Evolutionary conservation across 179 eudicot species (phyloP).

Genomic region (Camellia oleifera): DNA sequence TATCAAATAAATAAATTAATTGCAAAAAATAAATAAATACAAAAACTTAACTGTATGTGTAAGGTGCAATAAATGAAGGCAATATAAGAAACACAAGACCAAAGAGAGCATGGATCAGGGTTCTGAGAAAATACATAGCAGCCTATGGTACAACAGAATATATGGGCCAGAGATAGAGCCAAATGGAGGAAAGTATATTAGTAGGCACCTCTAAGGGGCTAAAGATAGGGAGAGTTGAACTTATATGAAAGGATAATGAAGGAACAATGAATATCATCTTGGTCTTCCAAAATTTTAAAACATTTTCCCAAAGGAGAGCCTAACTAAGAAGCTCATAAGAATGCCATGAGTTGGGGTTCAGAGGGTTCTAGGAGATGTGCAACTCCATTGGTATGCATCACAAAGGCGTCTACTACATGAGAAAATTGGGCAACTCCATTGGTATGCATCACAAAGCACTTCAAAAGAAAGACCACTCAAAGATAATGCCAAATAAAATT

Average conservation of each 20-base stretch:
- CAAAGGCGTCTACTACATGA: neutral
- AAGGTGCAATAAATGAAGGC: neutral
- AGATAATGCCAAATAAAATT: neutral
- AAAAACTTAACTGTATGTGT: neutral
- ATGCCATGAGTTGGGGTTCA: too few relatives aligned
- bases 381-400: too few relatives aligned
- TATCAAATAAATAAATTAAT: neutral
- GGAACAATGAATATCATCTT: neutral
- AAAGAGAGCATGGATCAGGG: neutral
- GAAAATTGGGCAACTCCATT: constrained; percentile 4
- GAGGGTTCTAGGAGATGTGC: too few relatives aligned
- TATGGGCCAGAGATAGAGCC: neutral
- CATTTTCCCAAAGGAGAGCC: too few relatives aligned
- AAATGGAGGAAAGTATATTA: neutral
- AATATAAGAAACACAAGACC: neutral
- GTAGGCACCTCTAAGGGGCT: neutral
- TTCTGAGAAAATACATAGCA: neutral
- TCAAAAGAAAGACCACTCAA: neutral
- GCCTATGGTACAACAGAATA: neutral
- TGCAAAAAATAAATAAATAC: neutral
- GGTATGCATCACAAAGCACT: neutral
- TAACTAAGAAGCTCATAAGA: too few relatives aligned
- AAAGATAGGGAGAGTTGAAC: neutral
- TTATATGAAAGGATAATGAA: neutral
- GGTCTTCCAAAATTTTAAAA: too few relatives aligned